These are phyloP conservation scores for Xylaria sp. DNA, from an alignment of 2,329 filamentous ascomycete species.

Conservation along the genomic window DNA sequence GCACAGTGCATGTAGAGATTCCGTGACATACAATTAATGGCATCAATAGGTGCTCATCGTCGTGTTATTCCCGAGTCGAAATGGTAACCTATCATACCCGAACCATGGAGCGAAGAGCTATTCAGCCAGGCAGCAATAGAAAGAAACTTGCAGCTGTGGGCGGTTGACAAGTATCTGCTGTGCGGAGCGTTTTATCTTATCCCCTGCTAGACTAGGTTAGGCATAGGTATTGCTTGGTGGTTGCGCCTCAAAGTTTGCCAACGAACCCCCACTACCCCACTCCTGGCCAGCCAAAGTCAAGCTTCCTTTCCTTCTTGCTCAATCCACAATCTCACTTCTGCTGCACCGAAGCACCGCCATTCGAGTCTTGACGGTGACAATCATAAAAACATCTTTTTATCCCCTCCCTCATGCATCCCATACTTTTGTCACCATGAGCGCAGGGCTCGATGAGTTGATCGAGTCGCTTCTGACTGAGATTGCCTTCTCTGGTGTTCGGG, in stretches of 20 bases:
- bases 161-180: too few relatives aligned
- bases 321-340: conserved; percentile 18
- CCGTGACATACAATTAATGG: too few relatives aligned
- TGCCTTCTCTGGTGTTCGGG: conserved; percentile 56
- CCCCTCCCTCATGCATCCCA: conserved; percentile 39
- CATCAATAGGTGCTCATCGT: too few relatives aligned
- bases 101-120: too few relatives aligned
- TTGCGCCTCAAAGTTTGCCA: neutral
- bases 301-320: conserved; percentile 21
- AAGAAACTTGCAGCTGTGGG: too few relatives aligned
- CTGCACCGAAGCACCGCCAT: conserved; percentile 43
- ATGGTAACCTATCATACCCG: too few relatives aligned
- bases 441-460: conserved; percentile 58
- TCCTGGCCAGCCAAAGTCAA: conserved; percentile 8
- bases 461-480: conserved; percentile 59
- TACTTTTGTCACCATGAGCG: conserved; percentile 49
- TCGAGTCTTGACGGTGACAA: conserved; percentile 46
- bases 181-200: too few relatives aligned
- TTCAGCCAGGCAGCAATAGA: too few relatives aligned
- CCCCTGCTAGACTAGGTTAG: too few relatives aligned
- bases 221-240: neutral
- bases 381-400: conserved; percentile 37
- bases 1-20: too few relatives aligned
- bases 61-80: too few relatives aligned
- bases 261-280: conserved; percentile 22